Evolutionary conservation across 2,329 filamentous ascomycete species (phyloP).

Genomic region (Claviceps fusiformis): DNA sequence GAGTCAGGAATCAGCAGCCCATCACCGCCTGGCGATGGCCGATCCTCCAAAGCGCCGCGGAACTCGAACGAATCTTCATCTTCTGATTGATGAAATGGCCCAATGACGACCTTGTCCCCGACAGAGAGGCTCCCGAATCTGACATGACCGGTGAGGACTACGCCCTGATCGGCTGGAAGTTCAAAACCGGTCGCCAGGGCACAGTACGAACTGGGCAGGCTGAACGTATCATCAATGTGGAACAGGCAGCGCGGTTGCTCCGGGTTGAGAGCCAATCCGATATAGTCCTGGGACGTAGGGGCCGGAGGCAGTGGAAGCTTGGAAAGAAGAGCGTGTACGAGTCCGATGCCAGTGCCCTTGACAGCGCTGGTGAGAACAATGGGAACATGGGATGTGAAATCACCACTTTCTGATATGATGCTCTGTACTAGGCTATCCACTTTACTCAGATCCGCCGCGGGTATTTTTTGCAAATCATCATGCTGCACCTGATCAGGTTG

Average conservation of each 20-base stretch:
- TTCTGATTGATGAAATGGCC: conserved; percentile 53
- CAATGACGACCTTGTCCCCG: conserved; percentile 65
- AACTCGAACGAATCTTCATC: conserved; percentile 28
- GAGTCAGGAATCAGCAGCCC: conserved; percentile 39
- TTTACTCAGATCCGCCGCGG: conserved; percentile 40
- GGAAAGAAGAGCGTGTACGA: conserved; percentile 69
- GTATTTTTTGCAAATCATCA: conserved; percentile 45
- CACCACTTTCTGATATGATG: conserved; percentile 27
- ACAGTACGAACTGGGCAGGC: conserved; percentile 48
- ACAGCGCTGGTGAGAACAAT: conserved; percentile 81
- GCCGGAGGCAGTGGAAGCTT: conserved; percentile 55
- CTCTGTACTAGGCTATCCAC: conserved; percentile 40
- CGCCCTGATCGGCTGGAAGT: conserved; percentile 32
- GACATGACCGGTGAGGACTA: conserved; percentile 75
- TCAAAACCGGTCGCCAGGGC: conserved; percentile 9
- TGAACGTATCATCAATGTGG: conserved; percentile 84
- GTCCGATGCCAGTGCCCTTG: conserved; percentile 67
- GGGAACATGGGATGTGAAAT: conserved; percentile 48
- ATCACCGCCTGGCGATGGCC: conserved; percentile 32
- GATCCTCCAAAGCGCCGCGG: conserved; percentile 27
- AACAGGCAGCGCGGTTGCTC: conserved; percentile 56
- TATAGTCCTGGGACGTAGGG: conserved; percentile 39
- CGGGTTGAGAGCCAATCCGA: conserved; percentile 41
- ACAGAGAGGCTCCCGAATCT: conserved; percentile 66
- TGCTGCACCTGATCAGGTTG: conserved; percentile 35